phyloP scores from a whole-genome alignment of 129 eudicot genomes.

The Ambrosia artemisiifolia region DNA sequence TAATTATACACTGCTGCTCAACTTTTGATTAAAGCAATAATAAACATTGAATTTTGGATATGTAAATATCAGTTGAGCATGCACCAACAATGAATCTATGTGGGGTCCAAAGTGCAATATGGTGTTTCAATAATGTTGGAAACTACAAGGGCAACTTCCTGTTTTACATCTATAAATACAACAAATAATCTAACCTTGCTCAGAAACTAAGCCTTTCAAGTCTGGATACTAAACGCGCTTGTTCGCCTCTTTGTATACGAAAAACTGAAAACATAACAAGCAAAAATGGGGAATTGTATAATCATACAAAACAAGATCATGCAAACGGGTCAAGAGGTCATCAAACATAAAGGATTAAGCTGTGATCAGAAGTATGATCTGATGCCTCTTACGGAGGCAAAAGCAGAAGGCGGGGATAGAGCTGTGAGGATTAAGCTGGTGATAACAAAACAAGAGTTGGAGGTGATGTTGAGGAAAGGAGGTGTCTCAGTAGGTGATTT shows the following conservation, averaged over 20 bases:
- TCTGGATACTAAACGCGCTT: not conserved
- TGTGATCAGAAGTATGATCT: constrained; percentile 40
- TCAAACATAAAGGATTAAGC: constrained; percentile 43
- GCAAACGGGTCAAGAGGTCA: constrained; percentile 48
- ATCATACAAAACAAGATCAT: constrained; percentile 47
- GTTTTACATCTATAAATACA: constrained; percentile 27
- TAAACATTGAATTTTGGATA: constrained; percentile 6
- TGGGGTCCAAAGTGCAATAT: constrained; percentile 48
- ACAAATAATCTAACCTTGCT: constrained; percentile 19
- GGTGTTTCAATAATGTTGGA: constrained; percentile 26
- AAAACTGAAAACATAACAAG: not conserved
- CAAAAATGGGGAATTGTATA: constrained; percentile 73
- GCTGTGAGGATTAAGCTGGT: constrained; percentile 72
- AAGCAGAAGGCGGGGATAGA: constrained; percentile 23
- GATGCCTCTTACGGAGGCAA: constrained; percentile 26
- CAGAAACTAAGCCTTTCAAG: constrained; percentile 11
- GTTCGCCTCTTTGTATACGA: not conserved
- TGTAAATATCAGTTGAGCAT: constrained; percentile 24
- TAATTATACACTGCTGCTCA: not conserved
- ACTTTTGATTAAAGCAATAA: constrained; percentile 15
- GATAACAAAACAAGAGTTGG: constrained; percentile 71
- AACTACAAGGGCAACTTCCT: constrained; percentile 29
- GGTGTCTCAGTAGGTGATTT: constrained; percentile 47
- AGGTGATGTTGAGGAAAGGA: constrained; percentile 52
- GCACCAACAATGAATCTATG: constrained; percentile 32